Evolutionary conservation across 345 rosid species (phyloP).

Genomic region (Chamaenerion angustifolium): DNA sequence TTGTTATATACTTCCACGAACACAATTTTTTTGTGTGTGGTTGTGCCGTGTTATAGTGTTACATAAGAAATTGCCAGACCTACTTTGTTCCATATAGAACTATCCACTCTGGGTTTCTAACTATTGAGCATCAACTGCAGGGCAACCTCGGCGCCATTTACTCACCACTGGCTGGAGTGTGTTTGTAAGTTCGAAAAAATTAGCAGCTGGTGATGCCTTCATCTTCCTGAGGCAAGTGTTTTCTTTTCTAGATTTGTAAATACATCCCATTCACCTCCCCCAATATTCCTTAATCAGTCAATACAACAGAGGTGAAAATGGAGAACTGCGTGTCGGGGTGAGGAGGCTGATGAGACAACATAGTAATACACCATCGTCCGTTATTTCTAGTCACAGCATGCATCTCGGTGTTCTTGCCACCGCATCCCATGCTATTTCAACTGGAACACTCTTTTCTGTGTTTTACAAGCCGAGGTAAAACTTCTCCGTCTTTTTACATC

Average conservation of each 20-base stretch:
- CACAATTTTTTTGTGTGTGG: no score
- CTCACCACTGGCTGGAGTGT: conserved; percentile 99
- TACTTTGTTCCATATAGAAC: no score
- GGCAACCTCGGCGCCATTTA: conserved; percentile 97
- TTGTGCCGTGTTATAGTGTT: no score
- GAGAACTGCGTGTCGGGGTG: conserved; percentile 93
- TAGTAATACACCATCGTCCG: conserved; percentile 77
- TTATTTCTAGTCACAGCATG: conserved; percentile 98
- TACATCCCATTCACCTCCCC: conserved; percentile 1
- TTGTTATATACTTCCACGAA: no score
- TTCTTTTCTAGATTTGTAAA: background rate
- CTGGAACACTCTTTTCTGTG: conserved; percentile 88
- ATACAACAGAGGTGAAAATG: conserved; percentile 70
- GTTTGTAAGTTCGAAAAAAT: conserved; percentile 93
- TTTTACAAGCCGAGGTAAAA: conserved; percentile 95
- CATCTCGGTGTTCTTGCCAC: conserved; percentile 98
- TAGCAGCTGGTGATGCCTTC: conserved; percentile 98
- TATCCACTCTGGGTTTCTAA: no score
- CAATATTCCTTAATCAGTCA: background rate
- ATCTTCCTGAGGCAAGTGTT: conserved; percentile 77
- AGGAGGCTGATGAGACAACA: conserved; percentile 91
- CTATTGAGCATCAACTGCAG: conserved; percentile 19
- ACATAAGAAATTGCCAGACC: no score
- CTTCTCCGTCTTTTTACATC: background rate
- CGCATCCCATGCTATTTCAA: conserved; percentile 86